Evolutionary conservation across 2,329 filamentous ascomycete genomes (phyloP).

Genomic region (Nothomitra cinnamomea): DNA sequence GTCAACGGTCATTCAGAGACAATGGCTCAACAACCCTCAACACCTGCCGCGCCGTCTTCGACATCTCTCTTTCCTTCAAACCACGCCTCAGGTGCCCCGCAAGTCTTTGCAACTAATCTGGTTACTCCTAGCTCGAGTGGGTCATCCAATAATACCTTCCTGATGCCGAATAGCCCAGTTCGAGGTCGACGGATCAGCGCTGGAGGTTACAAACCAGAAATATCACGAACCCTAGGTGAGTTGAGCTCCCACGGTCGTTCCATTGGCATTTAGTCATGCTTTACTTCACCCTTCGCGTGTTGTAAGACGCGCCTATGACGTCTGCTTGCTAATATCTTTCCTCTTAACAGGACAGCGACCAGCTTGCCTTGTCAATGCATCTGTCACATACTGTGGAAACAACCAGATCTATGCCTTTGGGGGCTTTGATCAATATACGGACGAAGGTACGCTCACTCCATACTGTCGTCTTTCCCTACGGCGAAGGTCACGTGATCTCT

Average conservation of each 20-base stretch:
- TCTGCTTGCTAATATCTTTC: conserved; percentile 25
- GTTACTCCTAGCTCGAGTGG: conserved; percentile 28
- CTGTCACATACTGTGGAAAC: conserved; percentile 95
- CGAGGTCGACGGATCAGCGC: conserved; percentile 42
- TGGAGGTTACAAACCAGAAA: conserved; percentile 70
- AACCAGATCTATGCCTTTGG: conserved; percentile 97
- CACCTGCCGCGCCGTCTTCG: neutral
- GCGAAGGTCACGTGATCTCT: neutral
- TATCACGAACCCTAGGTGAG: conserved; percentile 60
- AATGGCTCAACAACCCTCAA: neutral
- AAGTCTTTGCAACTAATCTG: neutral
- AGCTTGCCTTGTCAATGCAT: conserved; percentile 91
- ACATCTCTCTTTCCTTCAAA: neutral
- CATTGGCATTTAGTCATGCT: too few relatives aligned
- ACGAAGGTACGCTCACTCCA: conserved; percentile 44
- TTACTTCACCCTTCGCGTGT: too few relatives aligned
- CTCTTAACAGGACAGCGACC: conserved; percentile 39
- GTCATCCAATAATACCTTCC: conserved; percentile 62
- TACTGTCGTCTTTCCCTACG: neutral
- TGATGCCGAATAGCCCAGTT: conserved; percentile 74
- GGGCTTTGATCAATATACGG: conserved; percentile 95
- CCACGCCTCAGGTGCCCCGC: neutral
- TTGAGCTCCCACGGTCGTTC: neutral
- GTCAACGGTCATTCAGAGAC: neutral
- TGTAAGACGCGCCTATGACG: too few relatives aligned